Evolutionary conservation across 1,284 basidiomycete genomes (phyloP).

Genomic region (Xanthoconium separans): DNA sequence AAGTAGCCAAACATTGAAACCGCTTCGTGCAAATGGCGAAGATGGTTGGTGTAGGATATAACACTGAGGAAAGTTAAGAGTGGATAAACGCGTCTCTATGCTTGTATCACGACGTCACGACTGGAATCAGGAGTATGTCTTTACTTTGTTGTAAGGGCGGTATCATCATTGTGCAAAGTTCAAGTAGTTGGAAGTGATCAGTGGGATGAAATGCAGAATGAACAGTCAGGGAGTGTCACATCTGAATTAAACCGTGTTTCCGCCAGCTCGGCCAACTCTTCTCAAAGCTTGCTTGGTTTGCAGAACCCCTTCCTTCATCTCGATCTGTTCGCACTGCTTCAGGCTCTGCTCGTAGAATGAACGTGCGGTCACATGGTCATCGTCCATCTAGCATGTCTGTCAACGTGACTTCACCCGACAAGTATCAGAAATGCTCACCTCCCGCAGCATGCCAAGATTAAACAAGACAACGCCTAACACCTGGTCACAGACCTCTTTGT

Average conservation of each 20-base stretch:
- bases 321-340: constrained; percentile 48
- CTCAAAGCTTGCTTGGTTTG: constrained; percentile 49
- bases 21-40: too few relatives aligned
- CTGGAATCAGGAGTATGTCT: too few relatives aligned
- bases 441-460: constrained; percentile 54
- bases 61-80: too few relatives aligned
- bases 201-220: not conserved
- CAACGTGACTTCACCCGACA: not conserved
- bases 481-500: constrained; percentile 47
- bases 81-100: too few relatives aligned
- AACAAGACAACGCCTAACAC: constrained; percentile 59
- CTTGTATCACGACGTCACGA: too few relatives aligned
- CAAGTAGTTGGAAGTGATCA: not conserved
- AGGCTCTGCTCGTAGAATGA: constrained; percentile 46
- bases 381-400: constrained; percentile 45
- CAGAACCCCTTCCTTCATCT: constrained; percentile 50
- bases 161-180: not conserved
- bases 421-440: constrained; percentile 32
- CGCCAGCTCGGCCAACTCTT: constrained; percentile 30
- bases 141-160: not conserved
- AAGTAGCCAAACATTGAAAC: too few relatives aligned
- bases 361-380: constrained; percentile 45
- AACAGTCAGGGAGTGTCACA: not conserved
- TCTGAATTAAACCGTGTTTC: not conserved
- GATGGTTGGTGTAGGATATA: too few relatives aligned